Evolutionary conservation across 2,329 filamentous ascomycete genomes (phyloP).

Genomic region (Arachnomyces sp.): DNA sequence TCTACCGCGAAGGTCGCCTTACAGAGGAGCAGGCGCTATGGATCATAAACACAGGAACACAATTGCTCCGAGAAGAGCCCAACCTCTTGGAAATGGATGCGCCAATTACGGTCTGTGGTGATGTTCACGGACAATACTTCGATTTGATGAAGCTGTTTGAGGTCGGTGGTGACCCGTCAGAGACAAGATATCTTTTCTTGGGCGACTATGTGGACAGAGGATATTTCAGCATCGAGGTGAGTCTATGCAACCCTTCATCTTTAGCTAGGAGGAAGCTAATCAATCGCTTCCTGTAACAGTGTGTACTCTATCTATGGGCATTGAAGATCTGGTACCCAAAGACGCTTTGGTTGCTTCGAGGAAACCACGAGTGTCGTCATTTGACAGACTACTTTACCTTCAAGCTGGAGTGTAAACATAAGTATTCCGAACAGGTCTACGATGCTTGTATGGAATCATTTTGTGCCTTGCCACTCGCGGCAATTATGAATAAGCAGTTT

Average conservation of each 20-base stretch:
- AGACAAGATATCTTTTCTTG: slow-evolving; percentile 93
- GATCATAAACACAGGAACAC: slow-evolving; percentile 83
- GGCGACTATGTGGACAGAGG: slow-evolving; percentile 97
- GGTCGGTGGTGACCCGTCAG: slow-evolving; percentile 90
- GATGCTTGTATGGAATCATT: slow-evolving; percentile 99
- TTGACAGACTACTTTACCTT: slow-evolving; percentile 99
- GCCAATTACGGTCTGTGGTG: slow-evolving; percentile 95
- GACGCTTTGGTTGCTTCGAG: slow-evolving; percentile 90
- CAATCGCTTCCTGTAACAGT: slow-evolving; percentile 44
- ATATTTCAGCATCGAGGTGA: slow-evolving; percentile 93
- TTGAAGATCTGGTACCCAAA: slow-evolving; percentile 99
- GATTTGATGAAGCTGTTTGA: slow-evolving; percentile 99
- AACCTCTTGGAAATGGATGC: slow-evolving; percentile 99
- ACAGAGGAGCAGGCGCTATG: slow-evolving; percentile 96
- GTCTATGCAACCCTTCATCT: slow-evolving; percentile 11
- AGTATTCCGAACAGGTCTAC: slow-evolving; percentile 93
- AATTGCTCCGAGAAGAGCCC: slow-evolving; percentile 80
- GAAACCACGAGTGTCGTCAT: slow-evolving; percentile 97
- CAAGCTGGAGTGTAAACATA: slow-evolving; percentile 99
- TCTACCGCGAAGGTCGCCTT: slow-evolving; percentile 92
- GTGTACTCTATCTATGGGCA: slow-evolving; percentile 93
- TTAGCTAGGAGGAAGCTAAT: background rate
- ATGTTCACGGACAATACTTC: slow-evolving; percentile 98
- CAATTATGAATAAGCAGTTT: slow-evolving; percentile 99
- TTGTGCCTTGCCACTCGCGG: slow-evolving; percentile 84